phyloP scores from a whole-genome alignment of 306 rosid species.

The Mimosa pudica region DNA sequence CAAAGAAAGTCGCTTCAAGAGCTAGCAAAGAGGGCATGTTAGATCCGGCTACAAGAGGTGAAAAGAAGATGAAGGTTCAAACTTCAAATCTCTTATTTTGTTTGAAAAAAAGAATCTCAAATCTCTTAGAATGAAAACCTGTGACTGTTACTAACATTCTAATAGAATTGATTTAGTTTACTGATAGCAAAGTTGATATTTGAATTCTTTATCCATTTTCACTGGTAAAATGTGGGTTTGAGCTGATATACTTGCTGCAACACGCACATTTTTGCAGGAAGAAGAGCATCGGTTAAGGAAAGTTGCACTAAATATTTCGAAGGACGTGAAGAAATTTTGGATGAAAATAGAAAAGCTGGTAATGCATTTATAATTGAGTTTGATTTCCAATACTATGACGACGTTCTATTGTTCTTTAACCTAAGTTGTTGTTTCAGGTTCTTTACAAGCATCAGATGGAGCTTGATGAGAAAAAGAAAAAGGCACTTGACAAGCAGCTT shows the following conservation, averaged over 20 bases:
- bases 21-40: conserved; percentile 90
- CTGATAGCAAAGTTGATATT: conserved; percentile 23
- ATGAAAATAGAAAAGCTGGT: conserved; percentile 94
- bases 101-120: not conserved
- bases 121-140: conserved; percentile 31
- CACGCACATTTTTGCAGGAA: conserved; percentile 51
- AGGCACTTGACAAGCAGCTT: conserved; percentile 92
- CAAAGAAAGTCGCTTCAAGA: conserved; percentile 87
- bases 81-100: conserved; percentile 36
- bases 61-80: conserved; percentile 90
- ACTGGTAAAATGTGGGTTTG: conserved; percentile 30
- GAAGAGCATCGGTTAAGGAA: conserved; percentile 91
- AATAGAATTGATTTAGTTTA: conserved; percentile 25
- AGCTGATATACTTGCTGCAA: not conserved
- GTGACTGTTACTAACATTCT: conserved; percentile 1
- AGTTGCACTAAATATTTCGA: conserved; percentile 91
- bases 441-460: conserved; percentile 97
- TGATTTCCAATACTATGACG: conserved; percentile 20
- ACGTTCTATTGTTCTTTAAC: not conserved
- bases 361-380: conserved; percentile 36
- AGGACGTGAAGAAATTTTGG: conserved; percentile 99
- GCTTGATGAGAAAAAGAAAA: conserved; percentile 95
- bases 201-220: not conserved
- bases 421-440: conserved; percentile 59
- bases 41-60: conserved; percentile 98